Conservation (phyloP, 2,329 filamentous ascomycete genomes). For the Cytospora mali region DNA sequence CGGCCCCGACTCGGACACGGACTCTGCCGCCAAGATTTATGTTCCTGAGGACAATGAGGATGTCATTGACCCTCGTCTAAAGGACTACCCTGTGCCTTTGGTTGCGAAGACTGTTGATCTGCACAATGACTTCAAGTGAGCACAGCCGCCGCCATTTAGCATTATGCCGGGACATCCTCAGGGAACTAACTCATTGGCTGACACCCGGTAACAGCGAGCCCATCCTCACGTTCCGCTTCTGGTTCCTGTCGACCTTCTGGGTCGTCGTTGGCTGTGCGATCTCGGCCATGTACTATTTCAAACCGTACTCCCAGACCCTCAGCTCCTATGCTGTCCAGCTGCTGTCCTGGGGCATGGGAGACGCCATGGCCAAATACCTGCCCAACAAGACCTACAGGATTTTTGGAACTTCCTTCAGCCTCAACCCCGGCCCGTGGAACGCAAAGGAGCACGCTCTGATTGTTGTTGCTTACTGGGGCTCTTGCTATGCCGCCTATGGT, state of each 20-base stretch:
- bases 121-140: slow-evolving; percentile 37
- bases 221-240: slow-evolving; percentile 40
- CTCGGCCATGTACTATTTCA: slow-evolving; percentile 39
- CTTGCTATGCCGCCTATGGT: slow-evolving; percentile 22
- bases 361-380: slow-evolving; percentile 33
- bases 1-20: slow-evolving; percentile 20
- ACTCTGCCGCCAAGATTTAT: slow-evolving; percentile 31
- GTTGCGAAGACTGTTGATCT: slow-evolving; percentile 40
- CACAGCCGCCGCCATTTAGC: neutral
- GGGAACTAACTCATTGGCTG: neutral
- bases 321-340: slow-evolving; percentile 38
- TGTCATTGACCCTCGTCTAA: slow-evolving; percentile 37
- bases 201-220: slow-evolving; percentile 32
- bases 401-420: slow-evolving; percentile 37
- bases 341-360: slow-evolving; percentile 38
- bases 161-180: no score
- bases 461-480: slow-evolving; percentile 38
- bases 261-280: slow-evolving; percentile 36
- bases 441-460: slow-evolving; percentile 40
- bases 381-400: slow-evolving; percentile 32
- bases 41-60: slow-evolving; percentile 35
- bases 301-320: slow-evolving; percentile 35
- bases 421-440: slow-evolving; percentile 40
- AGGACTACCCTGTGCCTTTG: slow-evolving; percentile 37
- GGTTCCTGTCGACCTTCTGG: slow-evolving; percentile 38